These are phyloP conservation scores for Platanthera zijinensis DNA, from an alignment of 106 monocot species.

Conservation along the genomic window DNA sequence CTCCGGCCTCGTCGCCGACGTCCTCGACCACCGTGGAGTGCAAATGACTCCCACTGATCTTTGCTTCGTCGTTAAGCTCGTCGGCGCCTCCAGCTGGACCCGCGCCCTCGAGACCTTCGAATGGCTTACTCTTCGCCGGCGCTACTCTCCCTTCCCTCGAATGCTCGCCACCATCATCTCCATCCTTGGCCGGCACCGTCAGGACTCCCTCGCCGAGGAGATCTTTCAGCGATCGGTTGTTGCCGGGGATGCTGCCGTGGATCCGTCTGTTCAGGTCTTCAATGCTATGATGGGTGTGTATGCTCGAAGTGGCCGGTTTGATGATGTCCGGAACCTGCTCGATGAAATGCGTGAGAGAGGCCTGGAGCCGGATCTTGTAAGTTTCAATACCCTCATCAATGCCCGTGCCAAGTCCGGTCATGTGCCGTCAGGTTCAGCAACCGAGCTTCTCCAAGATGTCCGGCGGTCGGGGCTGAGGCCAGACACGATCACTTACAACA, in stretches of 20 bases:
- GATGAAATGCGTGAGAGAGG: slow-evolving; percentile 37
- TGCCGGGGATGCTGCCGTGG: slow-evolving; percentile 10
- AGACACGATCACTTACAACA: slow-evolving; percentile 90
- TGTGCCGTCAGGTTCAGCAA: slow-evolving; percentile 35
- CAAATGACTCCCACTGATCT: slow-evolving; percentile 81
- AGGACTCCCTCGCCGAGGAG: slow-evolving; percentile 63
- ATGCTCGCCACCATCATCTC: slow-evolving; percentile 56
- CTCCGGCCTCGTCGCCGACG: slow-evolving; percentile 57
- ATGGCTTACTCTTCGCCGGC: slow-evolving; percentile 59
- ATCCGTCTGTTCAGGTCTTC: slow-evolving; percentile 67
- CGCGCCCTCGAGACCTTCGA: slow-evolving; percentile 89
- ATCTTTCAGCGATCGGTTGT: slow-evolving; percentile 42
- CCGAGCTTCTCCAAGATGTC: slow-evolving; percentile 63
- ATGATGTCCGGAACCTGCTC: slow-evolving; percentile 46
- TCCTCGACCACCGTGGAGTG: slow-evolving; percentile 45
- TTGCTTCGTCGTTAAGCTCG: slow-evolving; percentile 57
- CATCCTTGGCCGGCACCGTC: slow-evolving; percentile 60
- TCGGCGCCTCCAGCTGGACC: slow-evolving; percentile 67
- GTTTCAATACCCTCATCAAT: slow-evolving; percentile 92
- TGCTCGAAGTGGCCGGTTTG: slow-evolving; percentile 57
- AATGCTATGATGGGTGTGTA: slow-evolving; percentile 95
- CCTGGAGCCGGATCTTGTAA: slow-evolving; percentile 88
- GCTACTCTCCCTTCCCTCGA: slow-evolving; percentile 55
- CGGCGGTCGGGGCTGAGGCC: slow-evolving; percentile 57
- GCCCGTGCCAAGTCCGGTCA: slow-evolving; percentile 53